Conservation (phyloP, 2,329 filamentous ascomycete genomes). For the Endothia cerciana region DNA sequence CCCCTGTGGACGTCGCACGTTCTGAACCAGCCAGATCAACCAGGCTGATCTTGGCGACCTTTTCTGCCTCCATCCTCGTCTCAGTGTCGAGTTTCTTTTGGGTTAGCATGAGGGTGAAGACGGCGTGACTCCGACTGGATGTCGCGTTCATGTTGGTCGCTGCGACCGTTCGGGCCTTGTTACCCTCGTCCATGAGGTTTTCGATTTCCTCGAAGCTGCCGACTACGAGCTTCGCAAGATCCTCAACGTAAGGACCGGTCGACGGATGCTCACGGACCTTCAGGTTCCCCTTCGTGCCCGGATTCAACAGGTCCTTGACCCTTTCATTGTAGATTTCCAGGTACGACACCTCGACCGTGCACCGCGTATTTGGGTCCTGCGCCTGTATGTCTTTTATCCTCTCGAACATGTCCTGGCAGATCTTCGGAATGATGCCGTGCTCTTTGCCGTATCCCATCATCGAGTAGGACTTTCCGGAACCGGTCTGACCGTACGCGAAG, state of each 20-base stretch:
- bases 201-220: constrained; percentile 95
- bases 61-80: constrained; percentile 96
- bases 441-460: constrained; percentile 99
- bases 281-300: constrained; percentile 91
- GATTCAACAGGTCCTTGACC: constrained; percentile 93
- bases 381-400: constrained; percentile 72
- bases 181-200: constrained; percentile 97
- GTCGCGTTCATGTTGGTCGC: constrained; percentile 99
- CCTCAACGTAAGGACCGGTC: constrained; percentile 96
- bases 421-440: constrained; percentile 91
- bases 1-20: constrained; percentile 94
- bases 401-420: constrained; percentile 97
- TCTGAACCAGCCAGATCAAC: constrained; percentile 98
- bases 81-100: constrained; percentile 91
- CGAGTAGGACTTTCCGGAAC: constrained; percentile 97
- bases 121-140: constrained; percentile 95
- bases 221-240: constrained; percentile 93
- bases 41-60: constrained; percentile 95
- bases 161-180: constrained; percentile 96
- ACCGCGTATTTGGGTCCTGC: constrained; percentile 74
- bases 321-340: constrained; percentile 99
- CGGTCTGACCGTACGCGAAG: constrained; percentile 97
- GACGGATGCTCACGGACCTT: constrained; percentile 98
- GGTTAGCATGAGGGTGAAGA: constrained; percentile 94
- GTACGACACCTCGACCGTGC: constrained; percentile 97